A percentile compares a stretch with the other conserved stretches of the same genome.
phyloP scores from a whole-genome alignment of 495 filamentous ascomycete genomes.

The Tuber magnatum region DNA sequence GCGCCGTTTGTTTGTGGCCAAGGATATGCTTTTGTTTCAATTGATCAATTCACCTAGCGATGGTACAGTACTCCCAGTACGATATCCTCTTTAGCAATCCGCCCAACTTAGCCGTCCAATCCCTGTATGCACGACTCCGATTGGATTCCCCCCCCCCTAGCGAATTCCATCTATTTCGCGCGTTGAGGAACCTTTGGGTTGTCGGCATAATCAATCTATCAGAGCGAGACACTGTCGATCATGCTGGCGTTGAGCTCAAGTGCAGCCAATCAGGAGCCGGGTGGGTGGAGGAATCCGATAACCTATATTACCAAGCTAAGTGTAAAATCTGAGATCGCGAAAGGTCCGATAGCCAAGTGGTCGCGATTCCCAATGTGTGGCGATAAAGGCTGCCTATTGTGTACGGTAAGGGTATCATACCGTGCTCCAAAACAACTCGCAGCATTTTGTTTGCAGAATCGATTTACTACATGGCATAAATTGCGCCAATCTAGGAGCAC shows the following conservation, averaged over 20 bases:
- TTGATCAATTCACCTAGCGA: background rate
- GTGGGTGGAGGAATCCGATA: background rate
- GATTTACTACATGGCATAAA: background rate
- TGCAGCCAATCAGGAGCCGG: background rate
- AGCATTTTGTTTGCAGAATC: background rate
- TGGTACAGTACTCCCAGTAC: background rate
- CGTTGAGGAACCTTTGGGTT: background rate
- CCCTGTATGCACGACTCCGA: background rate
- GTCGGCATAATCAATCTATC: background rate
- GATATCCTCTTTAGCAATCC: background rate
- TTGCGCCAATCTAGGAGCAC: slow-evolving; percentile 2
- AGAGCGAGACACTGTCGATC: background rate
- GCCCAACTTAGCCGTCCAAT: background rate
- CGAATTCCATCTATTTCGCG: background rate
- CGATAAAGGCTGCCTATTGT: background rate
- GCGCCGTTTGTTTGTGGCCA: background rate
- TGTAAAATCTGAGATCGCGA: slow-evolving; percentile 1
- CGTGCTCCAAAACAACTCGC: background rate
- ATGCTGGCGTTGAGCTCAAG: background rate
- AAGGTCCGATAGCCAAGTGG: background rate
- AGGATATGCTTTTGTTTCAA: background rate
- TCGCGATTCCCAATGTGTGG: background rate
- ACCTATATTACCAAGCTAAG: background rate
- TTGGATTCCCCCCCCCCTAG: background rate
- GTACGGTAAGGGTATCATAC: too few species aligned